phyloP scores from a whole-genome alignment of 441 rosid species.

The Euphorbia schlechtendalii region DNA sequence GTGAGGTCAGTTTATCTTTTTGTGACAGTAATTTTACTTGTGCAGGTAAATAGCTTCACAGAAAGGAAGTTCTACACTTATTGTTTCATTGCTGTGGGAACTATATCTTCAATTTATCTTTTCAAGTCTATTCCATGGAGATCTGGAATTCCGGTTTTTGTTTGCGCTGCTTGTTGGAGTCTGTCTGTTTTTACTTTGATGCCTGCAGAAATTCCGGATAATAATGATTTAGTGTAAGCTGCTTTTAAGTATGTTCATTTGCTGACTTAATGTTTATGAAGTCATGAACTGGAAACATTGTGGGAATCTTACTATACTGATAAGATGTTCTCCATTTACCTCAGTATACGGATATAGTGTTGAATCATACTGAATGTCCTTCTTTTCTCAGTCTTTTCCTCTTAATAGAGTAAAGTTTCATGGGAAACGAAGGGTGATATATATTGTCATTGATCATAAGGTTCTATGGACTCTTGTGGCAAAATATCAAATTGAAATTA shows the following conservation, averaged over 20 bases:
- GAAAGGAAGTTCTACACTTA: conserved; percentile 87
- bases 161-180: conserved; percentile 70
- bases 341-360: neutral
- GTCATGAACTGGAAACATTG: conserved; percentile 1
- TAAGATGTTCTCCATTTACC: conserved; percentile 10
- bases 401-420: neutral
- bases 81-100: conserved; percentile 73
- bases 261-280: conserved; percentile 6
- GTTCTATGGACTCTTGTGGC: conserved; percentile 3
- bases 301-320: conserved; percentile 1
- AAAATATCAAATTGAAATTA: neutral
- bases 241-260: conserved; percentile 14
- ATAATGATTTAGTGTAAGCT: conserved; percentile 79
- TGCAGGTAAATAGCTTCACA: conserved; percentile 92
- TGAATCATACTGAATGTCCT: neutral
- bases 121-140: conserved; percentile 62
- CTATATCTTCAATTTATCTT: conserved; percentile 49
- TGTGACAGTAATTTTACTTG: conserved; percentile 22
- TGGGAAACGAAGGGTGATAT: neutral
- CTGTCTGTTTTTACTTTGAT: conserved; percentile 75
- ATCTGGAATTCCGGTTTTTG: conserved; percentile 72
- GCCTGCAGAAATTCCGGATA: conserved; percentile 98
- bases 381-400: neutral
- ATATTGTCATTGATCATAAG: conserved; percentile 3
- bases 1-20: conserved; percentile 17